phyloP scores from a whole-genome alignment of 768 basidiomycete genomes.

The Agaricus bisporus region DNA sequence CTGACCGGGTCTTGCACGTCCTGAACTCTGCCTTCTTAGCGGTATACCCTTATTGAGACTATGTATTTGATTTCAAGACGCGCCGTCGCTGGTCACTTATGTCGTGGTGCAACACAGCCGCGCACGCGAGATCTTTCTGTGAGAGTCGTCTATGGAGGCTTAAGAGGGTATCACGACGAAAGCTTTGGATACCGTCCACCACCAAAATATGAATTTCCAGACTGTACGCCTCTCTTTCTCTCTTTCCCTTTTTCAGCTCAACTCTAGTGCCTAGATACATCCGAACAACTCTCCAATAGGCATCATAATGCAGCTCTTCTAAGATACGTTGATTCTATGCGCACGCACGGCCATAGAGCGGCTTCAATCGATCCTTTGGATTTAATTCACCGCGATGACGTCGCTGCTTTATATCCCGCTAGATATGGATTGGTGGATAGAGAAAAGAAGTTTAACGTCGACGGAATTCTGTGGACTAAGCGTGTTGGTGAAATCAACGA shows the following conservation, averaged over 20 bases:
- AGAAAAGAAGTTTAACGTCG: constrained; percentile 54
- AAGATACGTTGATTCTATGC: constrained; percentile 84
- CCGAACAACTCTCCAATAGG: constrained; percentile 68
- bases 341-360: constrained; percentile 81
- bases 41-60: background rate
- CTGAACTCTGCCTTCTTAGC: no score
- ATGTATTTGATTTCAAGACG: constrained; percentile 1
- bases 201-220: constrained; percentile 57
- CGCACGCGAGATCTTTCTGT: background rate
- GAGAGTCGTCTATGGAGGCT: background rate
- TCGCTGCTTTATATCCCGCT: constrained; percentile 64
- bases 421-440: constrained; percentile 69
- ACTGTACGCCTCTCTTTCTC: constrained; percentile 45
- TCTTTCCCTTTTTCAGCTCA: background rate
- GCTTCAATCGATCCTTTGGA: constrained; percentile 86
- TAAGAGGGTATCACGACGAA: constrained; percentile 60
- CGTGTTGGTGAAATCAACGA: constrained; percentile 28
- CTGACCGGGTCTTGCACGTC: no score
- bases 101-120: background rate
- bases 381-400: constrained; percentile 78
- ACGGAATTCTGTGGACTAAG: constrained; percentile 78
- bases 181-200: constrained; percentile 74
- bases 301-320: constrained; percentile 69
- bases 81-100: background rate
- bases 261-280: background rate